Conservation (phyloP, 2,329 filamentous ascomycete species). For the Talaromyces rugulosus region DNA sequence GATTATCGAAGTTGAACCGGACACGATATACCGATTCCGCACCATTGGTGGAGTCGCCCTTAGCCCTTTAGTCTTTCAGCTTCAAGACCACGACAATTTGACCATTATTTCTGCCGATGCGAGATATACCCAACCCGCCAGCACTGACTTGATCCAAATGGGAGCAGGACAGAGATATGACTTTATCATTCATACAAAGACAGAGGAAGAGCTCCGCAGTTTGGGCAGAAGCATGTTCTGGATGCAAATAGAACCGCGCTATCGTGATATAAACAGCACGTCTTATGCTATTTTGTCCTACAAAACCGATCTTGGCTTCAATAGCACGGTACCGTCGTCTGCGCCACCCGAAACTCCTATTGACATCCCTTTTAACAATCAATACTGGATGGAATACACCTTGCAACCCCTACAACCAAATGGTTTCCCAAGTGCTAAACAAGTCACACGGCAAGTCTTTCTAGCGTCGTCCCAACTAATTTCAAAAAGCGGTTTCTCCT, state of each 20-base stretch:
- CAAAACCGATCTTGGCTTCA: neutral
- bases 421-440: constrained; percentile 32
- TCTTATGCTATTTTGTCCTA: constrained; percentile 26
- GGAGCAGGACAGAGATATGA: constrained; percentile 59
- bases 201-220: constrained; percentile 18
- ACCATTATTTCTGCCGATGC: constrained; percentile 60
- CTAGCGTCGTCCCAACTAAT: constrained; percentile 16
- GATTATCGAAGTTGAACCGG: constrained; percentile 57
- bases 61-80: constrained; percentile 50
- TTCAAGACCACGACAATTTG: constrained; percentile 55
- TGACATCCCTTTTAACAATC: constrained; percentile 16
- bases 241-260: constrained; percentile 31
- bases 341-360: constrained; percentile 11
- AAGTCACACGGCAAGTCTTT: constrained; percentile 12
- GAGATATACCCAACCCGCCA: constrained; percentile 22
- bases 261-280: constrained; percentile 21
- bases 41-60: constrained; percentile 50
- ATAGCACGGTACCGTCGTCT: constrained; percentile 3
- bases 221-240: constrained; percentile 46
- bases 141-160: constrained; percentile 51
- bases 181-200: constrained; percentile 52
- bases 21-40: constrained; percentile 58
- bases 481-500: constrained; percentile 21
- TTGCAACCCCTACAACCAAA: neutral
- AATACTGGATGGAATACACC: constrained; percentile 14